These are phyloP conservation scores for Clonostachys sp. DNA, from an alignment of 2,329 filamentous ascomycete species.

Conservation along the genomic window DNA sequence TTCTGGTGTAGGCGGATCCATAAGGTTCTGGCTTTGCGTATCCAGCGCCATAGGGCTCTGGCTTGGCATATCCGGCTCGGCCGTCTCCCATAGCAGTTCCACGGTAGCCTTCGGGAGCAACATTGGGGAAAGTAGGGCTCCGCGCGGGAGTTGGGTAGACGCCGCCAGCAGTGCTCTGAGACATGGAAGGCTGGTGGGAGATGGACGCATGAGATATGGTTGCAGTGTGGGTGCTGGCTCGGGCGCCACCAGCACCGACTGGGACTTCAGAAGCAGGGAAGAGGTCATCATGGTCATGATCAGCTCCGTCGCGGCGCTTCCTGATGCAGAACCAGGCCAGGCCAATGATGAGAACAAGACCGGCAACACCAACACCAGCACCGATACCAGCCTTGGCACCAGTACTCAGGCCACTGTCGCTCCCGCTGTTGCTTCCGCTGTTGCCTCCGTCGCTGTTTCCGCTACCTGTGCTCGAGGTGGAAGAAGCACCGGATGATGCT, in stretches of 20 bases:
- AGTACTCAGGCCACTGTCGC: conserved; percentile 24
- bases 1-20: conserved; percentile 19
- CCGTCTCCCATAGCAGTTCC: conserved; percentile 32
- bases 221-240: conserved; percentile 5
- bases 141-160: conserved; percentile 17
- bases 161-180: conserved; percentile 6
- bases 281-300: conserved; percentile 30
- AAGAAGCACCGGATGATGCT: background rate
- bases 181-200: conserved; percentile 8
- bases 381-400: conserved; percentile 40
- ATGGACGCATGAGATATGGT: conserved; percentile 17
- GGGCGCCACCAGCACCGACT: conserved; percentile 13
- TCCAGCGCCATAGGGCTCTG: conserved; percentile 22
- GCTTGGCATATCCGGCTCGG: conserved; percentile 31
- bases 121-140: conserved; percentile 12
- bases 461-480: background rate
- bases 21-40: conserved; percentile 20
- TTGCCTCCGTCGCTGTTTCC: background rate
- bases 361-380: conserved; percentile 29
- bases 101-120: conserved; percentile 26
- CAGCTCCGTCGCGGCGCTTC: conserved; percentile 17
- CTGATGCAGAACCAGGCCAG: conserved; percentile 21
- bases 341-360: conserved; percentile 20
- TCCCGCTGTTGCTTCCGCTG: conserved; percentile 6
- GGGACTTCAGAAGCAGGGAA: conserved; percentile 36